phyloP scores from a whole-genome alignment of 805 yeast species.

The Torulaspora indica region DNA sequence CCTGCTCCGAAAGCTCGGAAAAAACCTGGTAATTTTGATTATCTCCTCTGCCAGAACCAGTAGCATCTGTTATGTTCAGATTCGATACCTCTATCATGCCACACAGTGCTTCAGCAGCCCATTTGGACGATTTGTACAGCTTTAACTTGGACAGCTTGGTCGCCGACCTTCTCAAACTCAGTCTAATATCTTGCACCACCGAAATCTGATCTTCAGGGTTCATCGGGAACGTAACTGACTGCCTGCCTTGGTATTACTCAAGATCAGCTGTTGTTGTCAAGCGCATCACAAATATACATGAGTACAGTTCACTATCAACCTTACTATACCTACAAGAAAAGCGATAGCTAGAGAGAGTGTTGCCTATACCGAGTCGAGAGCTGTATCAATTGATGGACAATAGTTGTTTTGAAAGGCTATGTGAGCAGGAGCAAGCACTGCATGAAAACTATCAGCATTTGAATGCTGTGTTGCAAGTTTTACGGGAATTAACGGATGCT shows the following conservation, averaged over 20 bases:
- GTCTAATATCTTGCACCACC: slow-evolving; percentile 5
- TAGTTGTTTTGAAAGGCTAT: slow-evolving; percentile 25
- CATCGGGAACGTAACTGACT: background rate
- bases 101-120: slow-evolving; percentile 76
- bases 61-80: background rate
- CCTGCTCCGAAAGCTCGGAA: slow-evolving; percentile 30
- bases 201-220: slow-evolving; percentile 3
- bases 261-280: background rate
- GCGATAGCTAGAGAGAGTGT: background rate
- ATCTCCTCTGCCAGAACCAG: slow-evolving; percentile 15
- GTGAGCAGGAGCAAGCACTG: slow-evolving; percentile 26
- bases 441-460: slow-evolving; percentile 21
- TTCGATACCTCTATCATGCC: slow-evolving; percentile 42
- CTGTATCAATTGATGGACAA: slow-evolving; percentile 4
- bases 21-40: background rate
- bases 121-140: slow-evolving; percentile 67
- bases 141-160: slow-evolving; percentile 50
- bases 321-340: background rate
- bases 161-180: slow-evolving; percentile 40
- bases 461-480: slow-evolving; percentile 11
- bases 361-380: background rate
- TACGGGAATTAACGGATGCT: slow-evolving; percentile 17
- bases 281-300: slow-evolving; percentile 6
- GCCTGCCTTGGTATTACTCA: background rate
- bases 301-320: background rate